Percentiles rank a stretch among this genome's conserved stretches.
These are phyloP conservation scores for Daldinia sp. DNA, from an alignment of 2,329 filamentous ascomycete genomes.

Conservation along the genomic window DNA sequence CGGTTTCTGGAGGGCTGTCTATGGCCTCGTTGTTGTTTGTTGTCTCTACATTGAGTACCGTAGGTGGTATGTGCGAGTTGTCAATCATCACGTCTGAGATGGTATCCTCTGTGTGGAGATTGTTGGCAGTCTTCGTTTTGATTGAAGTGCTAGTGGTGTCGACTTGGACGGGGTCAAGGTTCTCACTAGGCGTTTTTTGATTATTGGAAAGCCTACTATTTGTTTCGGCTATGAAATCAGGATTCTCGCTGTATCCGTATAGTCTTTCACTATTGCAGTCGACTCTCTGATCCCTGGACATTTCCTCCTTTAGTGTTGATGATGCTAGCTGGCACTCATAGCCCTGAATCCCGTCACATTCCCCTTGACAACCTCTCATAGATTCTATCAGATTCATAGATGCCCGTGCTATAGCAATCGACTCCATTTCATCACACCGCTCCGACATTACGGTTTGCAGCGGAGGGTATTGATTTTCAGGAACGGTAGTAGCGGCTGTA, in stretches of 20 bases:
- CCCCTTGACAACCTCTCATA: not conserved
- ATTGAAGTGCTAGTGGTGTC: not conserved
- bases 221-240: not conserved
- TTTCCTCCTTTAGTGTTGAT: not conserved
- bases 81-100: not conserved
- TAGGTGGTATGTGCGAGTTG: constrained; percentile 2
- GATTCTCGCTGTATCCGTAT: not conserved
- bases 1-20: not conserved
- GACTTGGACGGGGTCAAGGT: not conserved
- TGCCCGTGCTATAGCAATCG: not conserved
- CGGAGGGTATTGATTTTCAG: not conserved
- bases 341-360: not conserved
- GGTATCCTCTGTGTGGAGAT: not conserved
- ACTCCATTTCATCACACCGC: not conserved
- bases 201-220: not conserved
- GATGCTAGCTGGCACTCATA: not conserved
- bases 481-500: not conserved
- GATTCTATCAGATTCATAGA: not conserved
- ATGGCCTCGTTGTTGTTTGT: not conserved
- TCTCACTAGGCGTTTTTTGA: not conserved
- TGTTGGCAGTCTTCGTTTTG: not conserved
- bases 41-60: constrained; percentile 16
- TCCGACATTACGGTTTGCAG: not conserved
- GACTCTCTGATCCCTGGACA: not conserved
- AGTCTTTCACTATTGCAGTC: not conserved